phyloP scores from a whole-genome alignment of 768 basidiomycete species.

The Coprinellus micaceus region DNA sequence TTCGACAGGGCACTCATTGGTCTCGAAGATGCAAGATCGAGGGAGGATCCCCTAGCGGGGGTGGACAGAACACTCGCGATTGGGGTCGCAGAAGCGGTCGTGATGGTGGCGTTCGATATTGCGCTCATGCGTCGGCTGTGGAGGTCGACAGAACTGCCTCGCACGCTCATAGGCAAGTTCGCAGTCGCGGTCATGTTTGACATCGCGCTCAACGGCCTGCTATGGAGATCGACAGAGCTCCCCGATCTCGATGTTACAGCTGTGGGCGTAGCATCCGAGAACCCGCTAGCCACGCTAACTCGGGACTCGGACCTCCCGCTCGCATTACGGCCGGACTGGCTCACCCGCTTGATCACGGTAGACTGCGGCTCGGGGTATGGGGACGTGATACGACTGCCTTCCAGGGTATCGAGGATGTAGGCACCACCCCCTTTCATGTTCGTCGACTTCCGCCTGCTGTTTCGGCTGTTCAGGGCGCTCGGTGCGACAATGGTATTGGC shows the following conservation, averaged over 20 bases:
- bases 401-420: background rate
- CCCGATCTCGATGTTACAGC: no score
- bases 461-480: no score
- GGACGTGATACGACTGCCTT: background rate
- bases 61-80: no score
- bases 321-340: background rate
- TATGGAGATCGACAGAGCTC: background rate
- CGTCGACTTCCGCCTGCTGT: background rate
- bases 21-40: no score
- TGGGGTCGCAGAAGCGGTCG: background rate
- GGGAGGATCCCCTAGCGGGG: no score
- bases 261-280: no score
- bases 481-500: no score
- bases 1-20: background rate
- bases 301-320: background rate
- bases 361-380: background rate
- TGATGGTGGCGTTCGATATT: background rate
- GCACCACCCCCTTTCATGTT: background rate
- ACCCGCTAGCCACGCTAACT: no score
- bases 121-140: background rate
- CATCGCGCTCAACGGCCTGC: background rate
- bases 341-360: background rate
- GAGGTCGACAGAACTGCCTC: background rate
- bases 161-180: no score
- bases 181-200: background rate